These are phyloP conservation scores for Neurospora sp. DNA, from an alignment of 495 filamentous ascomycete genomes.

Conservation along the genomic window DNA sequence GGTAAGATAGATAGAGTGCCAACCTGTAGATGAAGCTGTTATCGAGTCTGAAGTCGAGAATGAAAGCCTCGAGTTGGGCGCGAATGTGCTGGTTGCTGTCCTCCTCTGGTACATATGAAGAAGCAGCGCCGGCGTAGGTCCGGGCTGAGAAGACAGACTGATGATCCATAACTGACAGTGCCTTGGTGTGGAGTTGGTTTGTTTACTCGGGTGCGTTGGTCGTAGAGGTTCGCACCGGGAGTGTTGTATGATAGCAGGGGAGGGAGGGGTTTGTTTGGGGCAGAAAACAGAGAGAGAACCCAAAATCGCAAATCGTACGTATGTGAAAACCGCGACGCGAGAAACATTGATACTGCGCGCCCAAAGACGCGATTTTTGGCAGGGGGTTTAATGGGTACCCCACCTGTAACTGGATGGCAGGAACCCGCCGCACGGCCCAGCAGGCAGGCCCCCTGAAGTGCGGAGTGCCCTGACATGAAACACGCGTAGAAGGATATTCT, in stretches of 20 bases:
- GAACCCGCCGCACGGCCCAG: background rate
- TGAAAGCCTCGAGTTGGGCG: slow-evolving; percentile 65
- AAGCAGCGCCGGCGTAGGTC: slow-evolving; percentile 8
- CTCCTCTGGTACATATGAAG: slow-evolving; percentile 42
- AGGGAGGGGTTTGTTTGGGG: background rate
- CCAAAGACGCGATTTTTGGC: slow-evolving; percentile 11
- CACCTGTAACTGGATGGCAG: background rate
- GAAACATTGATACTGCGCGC: background rate
- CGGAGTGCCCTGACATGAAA: background rate
- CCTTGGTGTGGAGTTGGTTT: slow-evolving; percentile 2
- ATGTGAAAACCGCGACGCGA: slow-evolving; percentile 7
- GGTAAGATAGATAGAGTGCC: slow-evolving; percentile 21
- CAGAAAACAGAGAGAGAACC: background rate
- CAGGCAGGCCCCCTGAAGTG: background rate
- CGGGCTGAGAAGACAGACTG: slow-evolving; percentile 74
- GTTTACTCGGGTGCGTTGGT: background rate
- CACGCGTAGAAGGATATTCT: background rate
- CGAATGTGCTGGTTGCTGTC: slow-evolving; percentile 47
- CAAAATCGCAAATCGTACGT: background rate
- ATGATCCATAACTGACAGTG: slow-evolving; percentile 57
- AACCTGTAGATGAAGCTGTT: slow-evolving; percentile 91
- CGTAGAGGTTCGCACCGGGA: background rate
- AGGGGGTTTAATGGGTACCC: slow-evolving; percentile 21
- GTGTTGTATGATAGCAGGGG: background rate
- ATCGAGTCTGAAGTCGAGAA: slow-evolving; percentile 90